These are phyloP conservation scores for Sonneratia alba DNA, from an alignment of 345 rosid species.

Conservation along the genomic window DNA sequence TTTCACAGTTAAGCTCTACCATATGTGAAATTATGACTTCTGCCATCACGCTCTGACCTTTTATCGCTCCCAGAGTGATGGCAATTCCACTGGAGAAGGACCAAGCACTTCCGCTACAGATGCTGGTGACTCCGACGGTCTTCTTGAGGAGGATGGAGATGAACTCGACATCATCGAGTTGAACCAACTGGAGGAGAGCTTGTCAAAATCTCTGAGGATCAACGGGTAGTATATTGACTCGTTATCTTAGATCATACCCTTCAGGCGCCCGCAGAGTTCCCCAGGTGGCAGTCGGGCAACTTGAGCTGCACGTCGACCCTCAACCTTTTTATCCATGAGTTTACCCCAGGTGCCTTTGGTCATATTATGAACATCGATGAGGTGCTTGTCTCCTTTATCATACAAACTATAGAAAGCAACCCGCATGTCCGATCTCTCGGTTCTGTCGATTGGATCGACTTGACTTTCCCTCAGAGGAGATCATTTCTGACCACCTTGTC, in stretches of 20 bases:
- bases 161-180: conserved; percentile 21
- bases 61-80: conserved; percentile 17
- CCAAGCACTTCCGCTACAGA: conserved; percentile 17
- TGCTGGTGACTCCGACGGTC: no score
- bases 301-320: neutral
- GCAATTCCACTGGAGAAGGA: conserved; percentile 20
- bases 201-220: conserved; percentile 21
- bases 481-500: no score
- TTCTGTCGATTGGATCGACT: no score
- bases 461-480: no score
- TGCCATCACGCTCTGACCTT: neutral
- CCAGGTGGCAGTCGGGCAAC: neutral
- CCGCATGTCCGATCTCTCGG: no score
- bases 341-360: neutral
- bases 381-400: neutral
- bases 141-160: conserved; percentile 17
- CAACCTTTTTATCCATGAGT: neutral
- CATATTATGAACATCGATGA: neutral
- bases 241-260: neutral
- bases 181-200: conserved; percentile 25
- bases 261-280: neutral
- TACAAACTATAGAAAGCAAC: neutral
- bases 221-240: conserved; percentile 3
- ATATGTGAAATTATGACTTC: neutral
- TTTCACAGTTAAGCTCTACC: neutral